Evolutionary conservation across 768 basidiomycete species (phyloP).

Genomic region (Pholiota microspora): DNA sequence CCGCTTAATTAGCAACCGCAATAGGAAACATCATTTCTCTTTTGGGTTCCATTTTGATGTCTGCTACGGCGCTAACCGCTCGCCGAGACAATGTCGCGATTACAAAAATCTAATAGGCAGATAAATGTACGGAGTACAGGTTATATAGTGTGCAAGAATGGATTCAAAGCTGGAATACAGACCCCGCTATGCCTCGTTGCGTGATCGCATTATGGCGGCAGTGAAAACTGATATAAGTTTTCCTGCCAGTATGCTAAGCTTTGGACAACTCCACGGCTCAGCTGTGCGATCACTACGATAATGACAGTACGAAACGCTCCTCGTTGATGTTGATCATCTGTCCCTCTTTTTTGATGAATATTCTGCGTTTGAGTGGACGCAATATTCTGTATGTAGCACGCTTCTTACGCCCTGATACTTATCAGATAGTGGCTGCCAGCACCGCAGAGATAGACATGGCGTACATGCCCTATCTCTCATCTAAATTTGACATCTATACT

Average conservation of each 20-base stretch:
- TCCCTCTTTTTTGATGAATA: background rate
- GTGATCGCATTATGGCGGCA: background rate
- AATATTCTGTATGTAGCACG: background rate
- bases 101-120: background rate
- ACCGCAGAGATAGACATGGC: too few species aligned
- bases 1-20: background rate
- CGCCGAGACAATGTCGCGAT: background rate
- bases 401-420: background rate
- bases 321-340: background rate
- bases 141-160: too few species aligned
- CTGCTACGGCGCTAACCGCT: background rate
- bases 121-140: background rate
- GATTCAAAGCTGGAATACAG: background rate
- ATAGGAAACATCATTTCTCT: background rate
- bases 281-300: background rate
- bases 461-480: too few species aligned
- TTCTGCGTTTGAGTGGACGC: background rate
- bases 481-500: too few species aligned
- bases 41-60: too few species aligned
- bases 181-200: background rate
- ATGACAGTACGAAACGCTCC: background rate
- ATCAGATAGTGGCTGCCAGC: too few species aligned
- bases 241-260: background rate
- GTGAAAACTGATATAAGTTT: too few species aligned
- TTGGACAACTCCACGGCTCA: background rate